Conservation (phyloP, 1,284 basidiomycete species). For the Entoloma clypeatum region DNA sequence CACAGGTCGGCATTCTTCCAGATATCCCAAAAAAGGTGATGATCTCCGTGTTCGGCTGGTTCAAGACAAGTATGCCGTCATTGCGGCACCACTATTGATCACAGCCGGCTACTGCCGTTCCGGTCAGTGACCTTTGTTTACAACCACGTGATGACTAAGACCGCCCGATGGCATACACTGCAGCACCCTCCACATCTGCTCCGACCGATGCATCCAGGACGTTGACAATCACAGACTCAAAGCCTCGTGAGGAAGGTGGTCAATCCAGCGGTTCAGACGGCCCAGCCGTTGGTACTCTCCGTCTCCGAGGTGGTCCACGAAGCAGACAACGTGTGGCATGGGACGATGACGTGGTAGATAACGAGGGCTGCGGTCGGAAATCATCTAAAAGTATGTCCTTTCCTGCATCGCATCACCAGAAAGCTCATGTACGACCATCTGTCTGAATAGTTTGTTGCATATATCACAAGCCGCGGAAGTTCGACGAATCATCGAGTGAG, state of each 20-base stretch:
- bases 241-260: constrained; percentile 34
- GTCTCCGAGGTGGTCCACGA: constrained; percentile 48
- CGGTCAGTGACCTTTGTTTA: too few species aligned
- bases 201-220: constrained; percentile 58
- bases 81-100: too few species aligned
- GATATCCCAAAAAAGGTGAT: too few species aligned
- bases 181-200: constrained; percentile 34
- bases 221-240: constrained; percentile 43
- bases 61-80: too few species aligned
- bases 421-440: background rate
- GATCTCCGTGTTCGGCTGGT: too few species aligned
- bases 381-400: constrained; percentile 76
- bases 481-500: constrained; percentile 79
- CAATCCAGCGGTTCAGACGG: constrained; percentile 18
- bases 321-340: constrained; percentile 60
- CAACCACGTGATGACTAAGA: background rate
- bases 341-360: constrained; percentile 80
- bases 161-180: background rate
- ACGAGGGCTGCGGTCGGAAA: constrained; percentile 76
- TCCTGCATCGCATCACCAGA: background rate
- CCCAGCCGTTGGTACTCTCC: constrained; percentile 33
- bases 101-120: too few species aligned
- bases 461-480: constrained; percentile 74
- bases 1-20: too few species aligned
- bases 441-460: constrained; percentile 77